Percentiles rank a stretch among this genome's conserved stretches.
These are phyloP conservation scores for Didymella glomerata DNA, from an alignment of 2,329 filamentous ascomycete genomes.

Conservation along the genomic window DNA sequence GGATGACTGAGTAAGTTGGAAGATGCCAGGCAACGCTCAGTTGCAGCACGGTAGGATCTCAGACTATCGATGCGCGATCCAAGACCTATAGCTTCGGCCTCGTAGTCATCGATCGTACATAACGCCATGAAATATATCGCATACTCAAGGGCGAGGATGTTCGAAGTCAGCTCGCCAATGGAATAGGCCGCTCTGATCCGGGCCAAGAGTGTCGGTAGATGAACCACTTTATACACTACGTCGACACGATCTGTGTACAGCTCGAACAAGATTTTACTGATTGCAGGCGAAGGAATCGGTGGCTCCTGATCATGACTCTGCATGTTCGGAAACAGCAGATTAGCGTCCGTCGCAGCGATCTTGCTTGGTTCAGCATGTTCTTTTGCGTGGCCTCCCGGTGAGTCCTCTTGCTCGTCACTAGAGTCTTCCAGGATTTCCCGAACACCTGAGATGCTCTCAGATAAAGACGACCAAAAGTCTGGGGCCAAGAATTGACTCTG, in stretches of 20 bases:
- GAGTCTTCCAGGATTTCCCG: background rate
- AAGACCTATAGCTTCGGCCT: background rate
- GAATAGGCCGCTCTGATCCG: background rate
- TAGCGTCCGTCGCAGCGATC: no score
- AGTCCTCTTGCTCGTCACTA: background rate
- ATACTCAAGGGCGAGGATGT: background rate
- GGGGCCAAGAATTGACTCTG: background rate
- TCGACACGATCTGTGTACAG: background rate
- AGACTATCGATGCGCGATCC: background rate
- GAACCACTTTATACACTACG: background rate
- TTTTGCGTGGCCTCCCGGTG: background rate
- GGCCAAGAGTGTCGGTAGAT: background rate
- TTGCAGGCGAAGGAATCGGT: background rate
- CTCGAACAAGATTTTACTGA: background rate
- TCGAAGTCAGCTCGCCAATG: background rate
- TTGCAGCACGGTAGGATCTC: background rate
- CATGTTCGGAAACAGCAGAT: background rate
- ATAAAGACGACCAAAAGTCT: background rate
- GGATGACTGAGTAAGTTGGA: background rate
- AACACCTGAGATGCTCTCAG: background rate
- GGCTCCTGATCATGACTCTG: background rate
- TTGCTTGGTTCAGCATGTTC: background rate
- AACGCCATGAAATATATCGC: background rate
- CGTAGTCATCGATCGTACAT: background rate
- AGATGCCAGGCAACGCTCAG: background rate